Conservation (phyloP, 179 eudicot genomes). For the Spergularia azorica region DNA sequence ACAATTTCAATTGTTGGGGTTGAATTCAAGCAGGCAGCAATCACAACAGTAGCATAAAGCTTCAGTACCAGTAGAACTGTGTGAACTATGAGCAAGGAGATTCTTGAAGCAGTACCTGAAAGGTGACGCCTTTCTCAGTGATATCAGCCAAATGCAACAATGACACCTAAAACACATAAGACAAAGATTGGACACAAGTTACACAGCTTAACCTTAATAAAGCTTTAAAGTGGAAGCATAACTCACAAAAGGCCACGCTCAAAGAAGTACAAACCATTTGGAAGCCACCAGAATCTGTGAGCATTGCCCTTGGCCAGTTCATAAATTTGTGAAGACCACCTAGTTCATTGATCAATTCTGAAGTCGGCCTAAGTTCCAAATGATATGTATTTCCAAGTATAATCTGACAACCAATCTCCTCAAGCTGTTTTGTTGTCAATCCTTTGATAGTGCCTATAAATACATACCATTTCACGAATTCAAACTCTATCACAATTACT, state of each 20-base stretch:
- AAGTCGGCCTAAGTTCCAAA: constrained; percentile 88
- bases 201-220: neutral
- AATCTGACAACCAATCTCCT: constrained; percentile 92
- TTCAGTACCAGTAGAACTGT: no score
- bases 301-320: constrained; percentile 94
- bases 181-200: neutral
- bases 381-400: constrained; percentile 93
- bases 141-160: constrained; percentile 90
- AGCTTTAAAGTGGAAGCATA: no score
- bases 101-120: constrained; percentile 53
- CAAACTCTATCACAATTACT: neutral
- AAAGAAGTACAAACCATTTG: constrained; percentile 69
- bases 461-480: constrained; percentile 16
- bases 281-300: constrained; percentile 96
- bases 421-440: constrained; percentile 75
- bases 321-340: constrained; percentile 92
- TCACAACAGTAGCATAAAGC: neutral
- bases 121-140: constrained; percentile 86
- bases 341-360: constrained; percentile 78
- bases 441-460: constrained; percentile 80
- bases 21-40: neutral
- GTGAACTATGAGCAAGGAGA: neutral
- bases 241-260: neutral
- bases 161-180: constrained; percentile 55
- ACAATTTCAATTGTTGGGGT: neutral